phyloP scores from a whole-genome alignment of 495 filamentous ascomycete genomes.

The Cryomyces minteri region DNA sequence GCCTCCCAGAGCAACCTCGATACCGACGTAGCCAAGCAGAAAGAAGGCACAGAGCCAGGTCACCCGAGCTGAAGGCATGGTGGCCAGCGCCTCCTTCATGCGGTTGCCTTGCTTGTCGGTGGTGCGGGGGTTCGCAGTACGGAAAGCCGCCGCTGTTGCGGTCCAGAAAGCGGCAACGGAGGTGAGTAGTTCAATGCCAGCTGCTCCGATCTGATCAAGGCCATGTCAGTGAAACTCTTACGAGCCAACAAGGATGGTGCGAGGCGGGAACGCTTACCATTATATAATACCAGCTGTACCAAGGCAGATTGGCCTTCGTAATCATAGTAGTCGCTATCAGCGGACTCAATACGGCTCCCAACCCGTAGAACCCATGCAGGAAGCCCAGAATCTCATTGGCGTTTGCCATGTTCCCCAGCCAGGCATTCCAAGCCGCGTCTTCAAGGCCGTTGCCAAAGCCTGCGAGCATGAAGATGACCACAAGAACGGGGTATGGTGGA shows the following conservation, averaged over 20 bases:
- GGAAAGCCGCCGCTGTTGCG: constrained; percentile 42
- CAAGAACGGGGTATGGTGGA: constrained; percentile 40
- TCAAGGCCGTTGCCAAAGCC: constrained; percentile 45
- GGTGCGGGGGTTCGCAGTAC: constrained; percentile 25
- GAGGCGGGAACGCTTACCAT: constrained; percentile 26
- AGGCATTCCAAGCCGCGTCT: constrained; percentile 48
- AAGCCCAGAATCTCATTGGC: constrained; percentile 39
- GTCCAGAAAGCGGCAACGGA: constrained; percentile 45
- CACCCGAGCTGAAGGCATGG: constrained; percentile 27
- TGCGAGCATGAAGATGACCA: constrained; percentile 37
- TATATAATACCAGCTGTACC: constrained; percentile 44
- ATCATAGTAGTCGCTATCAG: constrained; percentile 39
- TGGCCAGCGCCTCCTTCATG: constrained; percentile 36
- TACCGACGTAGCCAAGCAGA: constrained; percentile 61
- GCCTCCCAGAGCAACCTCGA: constrained; percentile 68
- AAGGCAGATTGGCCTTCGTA: constrained; percentile 26
- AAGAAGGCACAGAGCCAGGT: constrained; percentile 67
- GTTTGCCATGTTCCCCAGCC: constrained; percentile 44
- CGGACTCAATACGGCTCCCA: constrained; percentile 36
- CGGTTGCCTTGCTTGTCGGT: constrained; percentile 27
- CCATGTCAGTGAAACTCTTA: neutral
- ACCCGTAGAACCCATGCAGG: constrained; percentile 38
- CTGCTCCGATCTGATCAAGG: constrained; percentile 33
- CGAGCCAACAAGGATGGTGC: neutral
- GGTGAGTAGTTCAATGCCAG: constrained; percentile 37